Percentiles rank a stretch among this genome's conserved stretches.
Conservation (phyloP, 2,329 filamentous ascomycete species). For the Trichophyton equinum region DNA sequence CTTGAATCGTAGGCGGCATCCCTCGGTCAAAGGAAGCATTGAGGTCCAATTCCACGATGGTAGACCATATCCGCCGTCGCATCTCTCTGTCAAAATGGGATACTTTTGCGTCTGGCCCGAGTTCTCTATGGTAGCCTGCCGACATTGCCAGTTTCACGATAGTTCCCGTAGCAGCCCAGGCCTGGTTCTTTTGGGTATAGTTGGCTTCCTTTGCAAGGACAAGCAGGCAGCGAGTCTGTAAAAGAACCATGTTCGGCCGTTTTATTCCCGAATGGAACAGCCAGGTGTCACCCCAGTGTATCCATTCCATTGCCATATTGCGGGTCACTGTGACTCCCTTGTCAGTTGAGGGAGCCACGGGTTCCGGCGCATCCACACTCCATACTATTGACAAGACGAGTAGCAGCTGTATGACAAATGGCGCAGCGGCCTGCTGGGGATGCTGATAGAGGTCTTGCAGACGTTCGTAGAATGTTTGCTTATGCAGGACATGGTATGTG, state of each 20-base stretch:
- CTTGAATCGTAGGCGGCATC: constrained; percentile 37
- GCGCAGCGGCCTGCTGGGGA: constrained; percentile 18
- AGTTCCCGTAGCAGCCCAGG: constrained; percentile 41
- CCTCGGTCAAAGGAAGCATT: constrained; percentile 45
- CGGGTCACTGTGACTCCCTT: constrained; percentile 10
- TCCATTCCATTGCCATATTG: constrained; percentile 48
- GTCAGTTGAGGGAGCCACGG: neutral
- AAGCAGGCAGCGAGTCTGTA: constrained; percentile 41
- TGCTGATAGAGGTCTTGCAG: constrained; percentile 26
- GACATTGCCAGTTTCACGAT: constrained; percentile 42
- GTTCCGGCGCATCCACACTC: constrained; percentile 15
- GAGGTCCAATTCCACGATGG: constrained; percentile 45
- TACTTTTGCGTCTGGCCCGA: constrained; percentile 21
- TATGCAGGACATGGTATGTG: constrained; percentile 30
- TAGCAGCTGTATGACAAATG: constrained; percentile 27
- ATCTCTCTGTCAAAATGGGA: constrained; percentile 33
- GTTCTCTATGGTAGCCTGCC: constrained; percentile 39
- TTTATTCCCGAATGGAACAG: constrained; percentile 62
- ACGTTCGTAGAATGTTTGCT: constrained; percentile 29
- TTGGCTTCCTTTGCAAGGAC: constrained; percentile 40
- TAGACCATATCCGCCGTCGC: constrained; percentile 45
- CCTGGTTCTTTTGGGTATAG: constrained; percentile 42
- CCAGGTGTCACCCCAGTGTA: constrained; percentile 80
- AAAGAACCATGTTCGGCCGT: constrained; percentile 37
- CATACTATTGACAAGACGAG: constrained; percentile 29